Percentiles rank a stretch among this genome's conserved stretches.
Evolutionary conservation across 768 basidiomycete genomes (phyloP).

Genomic region (Lenzites betulinus): DNA sequence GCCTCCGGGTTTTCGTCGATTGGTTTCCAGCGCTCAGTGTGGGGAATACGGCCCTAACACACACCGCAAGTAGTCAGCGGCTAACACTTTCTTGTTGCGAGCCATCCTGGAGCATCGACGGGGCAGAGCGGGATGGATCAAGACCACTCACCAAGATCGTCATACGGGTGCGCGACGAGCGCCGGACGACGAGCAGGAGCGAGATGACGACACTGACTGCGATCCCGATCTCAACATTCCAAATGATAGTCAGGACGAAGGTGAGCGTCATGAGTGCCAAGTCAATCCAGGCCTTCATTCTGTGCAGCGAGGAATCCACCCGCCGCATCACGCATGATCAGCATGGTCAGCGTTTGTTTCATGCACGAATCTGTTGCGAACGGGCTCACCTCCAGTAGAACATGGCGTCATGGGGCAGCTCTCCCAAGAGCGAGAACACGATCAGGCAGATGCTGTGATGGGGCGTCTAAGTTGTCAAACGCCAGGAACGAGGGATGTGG

Average conservation of each 20-base stretch:
- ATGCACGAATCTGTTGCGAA: slow-evolving; percentile 11
- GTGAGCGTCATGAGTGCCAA: slow-evolving; percentile 85
- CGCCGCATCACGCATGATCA: not conserved
- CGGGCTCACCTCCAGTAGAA: slow-evolving; percentile 85
- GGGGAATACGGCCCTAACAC: slow-evolving; percentile 78
- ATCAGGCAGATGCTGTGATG: slow-evolving; percentile 73
- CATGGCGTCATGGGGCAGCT: slow-evolving; percentile 83
- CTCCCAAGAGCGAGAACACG: slow-evolving; percentile 79
- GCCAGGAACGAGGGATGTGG: not conserved
- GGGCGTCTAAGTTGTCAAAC: not conserved
- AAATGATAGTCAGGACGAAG: slow-evolving; percentile 83
- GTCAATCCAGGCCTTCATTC: slow-evolving; percentile 94
- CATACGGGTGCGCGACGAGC: slow-evolving; percentile 88
- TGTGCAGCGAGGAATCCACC: slow-evolving; percentile 27
- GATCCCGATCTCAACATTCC: slow-evolving; percentile 92
- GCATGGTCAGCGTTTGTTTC: slow-evolving; percentile 3
- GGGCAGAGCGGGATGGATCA: not conserved
- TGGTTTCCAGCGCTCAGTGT: slow-evolving; percentile 88
- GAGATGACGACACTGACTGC: slow-evolving; percentile 88
- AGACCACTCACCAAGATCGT: slow-evolving; percentile 79
- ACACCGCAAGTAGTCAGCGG: not conserved
- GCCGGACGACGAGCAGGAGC: slow-evolving; percentile 84
- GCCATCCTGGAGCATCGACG: too few relatives aligned
- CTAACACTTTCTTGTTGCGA: not conserved
- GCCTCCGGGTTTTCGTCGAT: slow-evolving; percentile 86